Evolutionary conservation across 148 eudicot genomes (phyloP), one percentile per base, ranked within the genome.

Genomic region (Drosera capensis): DNA sequence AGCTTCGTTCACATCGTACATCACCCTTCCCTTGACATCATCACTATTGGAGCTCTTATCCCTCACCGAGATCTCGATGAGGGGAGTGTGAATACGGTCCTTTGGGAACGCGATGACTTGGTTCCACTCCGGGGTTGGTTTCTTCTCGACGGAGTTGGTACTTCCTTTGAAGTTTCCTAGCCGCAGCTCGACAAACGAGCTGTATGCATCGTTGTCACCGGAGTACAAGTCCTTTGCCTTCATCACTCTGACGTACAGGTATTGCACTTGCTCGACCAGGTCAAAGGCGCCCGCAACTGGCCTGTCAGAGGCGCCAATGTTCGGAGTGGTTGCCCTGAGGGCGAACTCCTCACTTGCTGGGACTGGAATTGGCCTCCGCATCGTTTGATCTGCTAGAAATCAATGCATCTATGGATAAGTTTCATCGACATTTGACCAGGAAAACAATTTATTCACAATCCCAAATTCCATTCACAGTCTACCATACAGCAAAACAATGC

Each of bases 241-340:
- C 9, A 71, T 71, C 17, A 83, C 62, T 30, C 76, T 56, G 3
- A 79, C 47, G 41, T 73, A 83, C 36, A 83, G 61, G 56, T 73
- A 79, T 15, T 68, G 64, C 86, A 79, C 75, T 45, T 70, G 78
- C 49, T 78, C 86, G 1, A 83, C 94, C 20, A 83, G 51, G 57
- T 71, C 65, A 26, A 72, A 73, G 14, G 78, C 56, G 7, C 76
- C 61, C 1, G 64, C 58, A 1, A 48, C 49, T 23, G 54, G 29
- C 29, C 71, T 61, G 21, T 70, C 63, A 13, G 39, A 55, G 0
- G 71, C 65, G 17, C 67, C 64, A 15, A 78, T 64, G 17, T 66
- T 61, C 1, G 94, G 87, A n/a, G 49, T 29, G 0, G 81, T 79
- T 68, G 65, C 59, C 54, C 51, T 79, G 13, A 73, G 60, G 14